Percentiles rank a stretch among this genome's conserved stretches.
phyloP scores from a whole-genome alignment of 768 basidiomycete genomes.

The Tylopilus plumbeoviolaceoides region DNA sequence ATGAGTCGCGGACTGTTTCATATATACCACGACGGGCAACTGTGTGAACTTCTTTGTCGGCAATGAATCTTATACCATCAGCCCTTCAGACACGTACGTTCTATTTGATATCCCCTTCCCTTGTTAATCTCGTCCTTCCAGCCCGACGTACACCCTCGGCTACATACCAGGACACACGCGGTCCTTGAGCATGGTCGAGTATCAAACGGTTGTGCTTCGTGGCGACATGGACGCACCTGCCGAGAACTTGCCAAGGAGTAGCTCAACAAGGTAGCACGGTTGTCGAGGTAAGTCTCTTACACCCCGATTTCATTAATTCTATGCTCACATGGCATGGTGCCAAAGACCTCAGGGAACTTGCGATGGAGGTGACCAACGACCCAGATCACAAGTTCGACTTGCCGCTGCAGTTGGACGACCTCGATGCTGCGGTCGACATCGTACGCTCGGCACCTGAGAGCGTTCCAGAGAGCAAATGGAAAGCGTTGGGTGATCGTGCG shows the following conservation, averaged over 20 bases:
- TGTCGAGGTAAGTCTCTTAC: slow-evolving; percentile 59
- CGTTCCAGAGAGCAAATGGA: too few relatives aligned
- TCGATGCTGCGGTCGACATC: slow-evolving; percentile 71
- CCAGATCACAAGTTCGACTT: slow-evolving; percentile 96
- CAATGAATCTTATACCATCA: slow-evolving; percentile 88
- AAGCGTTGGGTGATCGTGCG: too few relatives aligned
- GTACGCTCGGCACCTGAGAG: too few relatives aligned
- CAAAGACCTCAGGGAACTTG: slow-evolving; percentile 89
- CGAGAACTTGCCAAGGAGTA: slow-evolving; percentile 84
- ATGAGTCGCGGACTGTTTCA: slow-evolving; percentile 99
- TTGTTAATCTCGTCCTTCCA: slow-evolving; percentile 26
- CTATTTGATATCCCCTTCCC: slow-evolving; percentile 34
- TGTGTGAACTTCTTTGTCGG: slow-evolving; percentile 94
- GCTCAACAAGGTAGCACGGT: slow-evolving; percentile 88
- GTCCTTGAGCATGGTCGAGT: slow-evolving; percentile 87
- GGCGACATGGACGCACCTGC: slow-evolving; percentile 83
- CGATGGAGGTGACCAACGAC: slow-evolving; percentile 84
- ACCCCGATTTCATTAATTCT: background rate
- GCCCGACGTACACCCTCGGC: slow-evolving; percentile 86
- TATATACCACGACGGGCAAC: slow-evolving; percentile 89
- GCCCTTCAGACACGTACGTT: slow-evolving; percentile 89
- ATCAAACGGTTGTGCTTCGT: slow-evolving; percentile 91
- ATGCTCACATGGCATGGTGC: slow-evolving; percentile 4
- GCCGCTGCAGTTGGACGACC: slow-evolving; percentile 85
- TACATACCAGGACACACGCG: slow-evolving; percentile 88